phyloP scores from a whole-genome alignment of 116 monocot species.

The Trichopus zeylanicus region DNA sequence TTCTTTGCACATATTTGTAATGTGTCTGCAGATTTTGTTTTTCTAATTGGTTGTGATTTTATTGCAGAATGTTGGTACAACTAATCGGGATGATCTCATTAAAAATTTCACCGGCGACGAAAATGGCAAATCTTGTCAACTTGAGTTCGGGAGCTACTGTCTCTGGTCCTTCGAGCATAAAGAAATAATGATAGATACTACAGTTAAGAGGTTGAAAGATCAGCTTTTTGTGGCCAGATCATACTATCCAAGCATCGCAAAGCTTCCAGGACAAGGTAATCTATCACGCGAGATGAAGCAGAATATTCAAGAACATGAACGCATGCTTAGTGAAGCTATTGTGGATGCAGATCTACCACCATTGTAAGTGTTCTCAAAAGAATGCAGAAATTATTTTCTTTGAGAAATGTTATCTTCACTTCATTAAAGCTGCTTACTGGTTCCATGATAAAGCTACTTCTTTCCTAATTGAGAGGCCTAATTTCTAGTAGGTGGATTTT shows the following conservation, averaged over 20 bases:
- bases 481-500: neutral
- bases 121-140: conserved; percentile 30
- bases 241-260: conserved; percentile 60
- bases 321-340: conserved; percentile 56
- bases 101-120: conserved; percentile 9
- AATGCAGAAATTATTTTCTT: neutral
- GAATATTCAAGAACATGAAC: conserved; percentile 64
- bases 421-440: neutral
- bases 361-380: conserved; percentile 5
- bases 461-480: neutral
- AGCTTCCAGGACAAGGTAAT: conserved; percentile 25
- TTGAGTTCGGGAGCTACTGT: conserved; percentile 59
- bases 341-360: conserved; percentile 52
- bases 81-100: neutral
- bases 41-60: neutral
- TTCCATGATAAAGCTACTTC: neutral
- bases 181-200: conserved; percentile 44
- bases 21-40: neutral
- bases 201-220: conserved; percentile 53
- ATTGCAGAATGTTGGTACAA: conserved; percentile 13
- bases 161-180: conserved; percentile 57
- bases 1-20: neutral
- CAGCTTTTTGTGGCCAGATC: conserved; percentile 60
- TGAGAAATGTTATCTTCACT: neutral
- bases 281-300: conserved; percentile 47